These are phyloP conservation scores for Penicillium silybi DNA, from an alignment of 495 filamentous ascomycete genomes.

Conservation along the genomic window DNA sequence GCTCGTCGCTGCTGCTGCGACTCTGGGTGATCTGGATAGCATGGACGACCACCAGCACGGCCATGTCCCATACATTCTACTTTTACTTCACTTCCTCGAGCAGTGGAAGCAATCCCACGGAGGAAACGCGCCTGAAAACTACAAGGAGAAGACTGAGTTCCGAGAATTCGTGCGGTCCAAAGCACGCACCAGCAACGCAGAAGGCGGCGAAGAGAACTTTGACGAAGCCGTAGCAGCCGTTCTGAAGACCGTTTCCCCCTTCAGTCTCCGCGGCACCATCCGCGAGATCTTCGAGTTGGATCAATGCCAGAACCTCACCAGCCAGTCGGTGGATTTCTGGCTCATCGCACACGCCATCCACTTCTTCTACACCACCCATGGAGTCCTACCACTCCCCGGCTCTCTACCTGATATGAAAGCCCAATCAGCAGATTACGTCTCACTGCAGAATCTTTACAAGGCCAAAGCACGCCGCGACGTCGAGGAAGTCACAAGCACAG, in stretches of 20 bases:
- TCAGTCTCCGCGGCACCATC: constrained; percentile 61
- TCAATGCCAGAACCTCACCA: constrained; percentile 46
- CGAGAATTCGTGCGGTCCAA: constrained; percentile 60
- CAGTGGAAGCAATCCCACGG: constrained; percentile 74
- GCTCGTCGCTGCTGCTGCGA: constrained; percentile 55
- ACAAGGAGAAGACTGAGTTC: constrained; percentile 86
- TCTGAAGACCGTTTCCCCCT: constrained; percentile 70
- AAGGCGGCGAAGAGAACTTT: constrained; percentile 95
- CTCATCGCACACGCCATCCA: constrained; percentile 78
- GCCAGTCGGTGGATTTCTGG: constrained; percentile 67
- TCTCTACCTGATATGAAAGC: constrained; percentile 98
- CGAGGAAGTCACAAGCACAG: constrained; percentile 68
- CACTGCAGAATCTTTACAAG: constrained; percentile 93
- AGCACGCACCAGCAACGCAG: constrained; percentile 68
- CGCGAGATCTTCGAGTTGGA: constrained; percentile 73
- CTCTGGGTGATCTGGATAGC: constrained; percentile 62
- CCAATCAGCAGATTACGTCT: constrained; percentile 84
- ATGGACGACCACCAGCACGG: constrained; percentile 82
- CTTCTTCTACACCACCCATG: constrained; percentile 66
- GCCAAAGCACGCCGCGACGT: constrained; percentile 76
- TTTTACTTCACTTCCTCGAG: constrained; percentile 82
- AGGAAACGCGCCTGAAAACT: constrained; percentile 64
- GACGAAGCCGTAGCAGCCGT: constrained; percentile 89
- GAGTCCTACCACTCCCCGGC: constrained; percentile 77
- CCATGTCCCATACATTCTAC: constrained; percentile 82